Evolutionary conservation across 371 early-diverging fungal species (phyloP).

Genomic region (Rhizomucor pusillus): DNA sequence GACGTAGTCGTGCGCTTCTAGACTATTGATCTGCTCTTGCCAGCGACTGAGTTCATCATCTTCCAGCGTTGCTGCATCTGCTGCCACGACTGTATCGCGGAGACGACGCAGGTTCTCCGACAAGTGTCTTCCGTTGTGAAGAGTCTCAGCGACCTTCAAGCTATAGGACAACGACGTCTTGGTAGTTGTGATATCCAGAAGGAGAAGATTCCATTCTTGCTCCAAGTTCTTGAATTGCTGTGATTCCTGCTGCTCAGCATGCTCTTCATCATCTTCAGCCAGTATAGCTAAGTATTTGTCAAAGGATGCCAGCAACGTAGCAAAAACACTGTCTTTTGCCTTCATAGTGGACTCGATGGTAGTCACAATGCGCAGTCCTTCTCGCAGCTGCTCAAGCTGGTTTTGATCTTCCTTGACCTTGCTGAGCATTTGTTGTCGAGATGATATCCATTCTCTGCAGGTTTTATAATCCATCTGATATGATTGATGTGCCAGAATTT

Average conservation of each 20-base stretch:
- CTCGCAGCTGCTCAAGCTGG: slow-evolving; percentile 10
- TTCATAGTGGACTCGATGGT: slow-evolving; percentile 31
- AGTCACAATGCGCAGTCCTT: slow-evolving; percentile 24
- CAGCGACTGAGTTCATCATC: slow-evolving; percentile 33
- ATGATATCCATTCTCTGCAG: slow-evolving; percentile 32
- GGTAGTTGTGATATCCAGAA: no score
- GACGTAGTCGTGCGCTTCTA: slow-evolving; percentile 29
- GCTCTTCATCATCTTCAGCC: slow-evolving; percentile 14
- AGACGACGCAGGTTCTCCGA: no score
- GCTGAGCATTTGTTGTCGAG: slow-evolving; percentile 14
- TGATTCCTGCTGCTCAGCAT: no score
- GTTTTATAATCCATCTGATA: slow-evolving; percentile 29
- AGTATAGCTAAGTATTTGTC: slow-evolving; percentile 24
- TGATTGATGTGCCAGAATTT: slow-evolving; percentile 23
- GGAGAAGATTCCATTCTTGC: no score
- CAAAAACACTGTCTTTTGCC: slow-evolving; percentile 19
- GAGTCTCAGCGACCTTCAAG: no score
- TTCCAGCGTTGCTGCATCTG: slow-evolving; percentile 8
- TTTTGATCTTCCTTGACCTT: slow-evolving; percentile 1
- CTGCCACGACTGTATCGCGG: no score
- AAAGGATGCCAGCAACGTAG: slow-evolving; percentile 16
- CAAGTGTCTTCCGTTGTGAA: no score
- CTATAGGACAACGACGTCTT: no score
- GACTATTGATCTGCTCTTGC: slow-evolving; percentile 35
- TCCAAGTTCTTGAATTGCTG: no score